Base-by-base conservation (phyloP, 805 yeast species). In the Ogataea corticis region DNA sequence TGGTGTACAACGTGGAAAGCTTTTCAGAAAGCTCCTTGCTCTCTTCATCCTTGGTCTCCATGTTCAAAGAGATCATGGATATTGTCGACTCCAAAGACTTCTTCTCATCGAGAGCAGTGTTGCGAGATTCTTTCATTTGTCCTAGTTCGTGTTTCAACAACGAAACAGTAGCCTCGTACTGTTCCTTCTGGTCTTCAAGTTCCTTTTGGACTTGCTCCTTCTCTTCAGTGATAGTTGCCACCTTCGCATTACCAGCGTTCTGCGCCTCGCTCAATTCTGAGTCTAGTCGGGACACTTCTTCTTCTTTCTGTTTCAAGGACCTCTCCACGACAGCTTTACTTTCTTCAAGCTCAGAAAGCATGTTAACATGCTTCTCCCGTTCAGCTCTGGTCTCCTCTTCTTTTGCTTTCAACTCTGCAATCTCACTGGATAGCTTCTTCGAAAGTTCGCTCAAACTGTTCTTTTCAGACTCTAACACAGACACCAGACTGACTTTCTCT, bases 21-120 rank as follows among this genome's bases (percentile, higher is more conserved):
- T 44, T 32, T 12, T 42, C 37, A 2, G 54, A 6, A n/a, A 48
- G 34, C 4, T 33, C 19, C 27, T 46, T 49, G 25, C 34, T 27
- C 19, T 50, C 55, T 36, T 54, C 45, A 33, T 54, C 54, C 27
- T 54, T 56, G 10, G 52, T 49, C 18, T 66, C 66, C 34, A 65
- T 60, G 21, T 62, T 60, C 30, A 64, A 61, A 2, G 70, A 67
- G 7, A 66, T 63, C 47, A 63, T 51, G 30, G 62, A 62, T 9
- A 68, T 41, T 0, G 68, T 59, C 1, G 69, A 56, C 13, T 61
- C 54, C 29, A 68, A 44, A 0, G 71, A 63, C 32, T 61, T 61
- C 38, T 66, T 64, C 51, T 66, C 68, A 18, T 61, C 64, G 14
- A 56, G 57, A 4, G 56, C 46, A 1, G 63, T 59, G 11, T 57